Percentiles rank a stretch among this genome's conserved stretches.
phyloP scores from a whole-genome alignment of 257 asterid species.

The Eucommia ulmoides region DNA sequence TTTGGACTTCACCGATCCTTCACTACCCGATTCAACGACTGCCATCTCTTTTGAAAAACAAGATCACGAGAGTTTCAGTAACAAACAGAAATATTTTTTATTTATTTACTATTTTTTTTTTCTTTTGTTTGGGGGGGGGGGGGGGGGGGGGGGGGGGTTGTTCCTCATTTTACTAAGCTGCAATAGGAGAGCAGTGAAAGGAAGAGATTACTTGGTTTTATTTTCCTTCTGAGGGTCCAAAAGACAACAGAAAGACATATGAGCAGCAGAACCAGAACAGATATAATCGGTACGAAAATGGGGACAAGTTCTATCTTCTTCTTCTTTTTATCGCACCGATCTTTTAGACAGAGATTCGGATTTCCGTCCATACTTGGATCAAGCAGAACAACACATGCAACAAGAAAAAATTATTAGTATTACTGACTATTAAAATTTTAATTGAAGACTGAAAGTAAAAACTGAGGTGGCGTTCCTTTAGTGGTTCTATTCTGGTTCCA shows the following conservation, averaged over 20 bases:
- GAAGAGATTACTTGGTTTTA: neutral
- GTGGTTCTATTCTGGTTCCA: too few species aligned
- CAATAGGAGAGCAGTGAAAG: neutral
- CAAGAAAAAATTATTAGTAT: too few species aligned
- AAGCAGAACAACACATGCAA: too few species aligned
- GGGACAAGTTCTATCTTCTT: neutral
- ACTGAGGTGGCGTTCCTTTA: too few species aligned
- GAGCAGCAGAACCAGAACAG: neutral
- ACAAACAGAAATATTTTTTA: neutral
- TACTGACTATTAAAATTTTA: too few species aligned
- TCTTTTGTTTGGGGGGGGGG: too few species aligned
- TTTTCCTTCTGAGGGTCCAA: too few species aligned
- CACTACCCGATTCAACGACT: neutral
- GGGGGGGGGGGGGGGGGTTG: neutral
- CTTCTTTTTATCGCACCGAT: neutral
- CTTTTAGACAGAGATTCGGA: neutral
- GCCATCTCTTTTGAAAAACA: neutral
- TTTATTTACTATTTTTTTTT: too few species aligned
- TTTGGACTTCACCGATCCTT: slow-evolving; percentile 8
- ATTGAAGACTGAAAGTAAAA: too few species aligned
- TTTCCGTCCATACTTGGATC: neutral
- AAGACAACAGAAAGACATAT: neutral
- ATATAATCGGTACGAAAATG: neutral
- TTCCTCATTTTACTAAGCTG: neutral
- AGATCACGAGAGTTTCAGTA: neutral